Evolutionary conservation across 1,284 basidiomycete genomes (phyloP).

Genomic region (Apiotrichum veenhuisii): DNA sequence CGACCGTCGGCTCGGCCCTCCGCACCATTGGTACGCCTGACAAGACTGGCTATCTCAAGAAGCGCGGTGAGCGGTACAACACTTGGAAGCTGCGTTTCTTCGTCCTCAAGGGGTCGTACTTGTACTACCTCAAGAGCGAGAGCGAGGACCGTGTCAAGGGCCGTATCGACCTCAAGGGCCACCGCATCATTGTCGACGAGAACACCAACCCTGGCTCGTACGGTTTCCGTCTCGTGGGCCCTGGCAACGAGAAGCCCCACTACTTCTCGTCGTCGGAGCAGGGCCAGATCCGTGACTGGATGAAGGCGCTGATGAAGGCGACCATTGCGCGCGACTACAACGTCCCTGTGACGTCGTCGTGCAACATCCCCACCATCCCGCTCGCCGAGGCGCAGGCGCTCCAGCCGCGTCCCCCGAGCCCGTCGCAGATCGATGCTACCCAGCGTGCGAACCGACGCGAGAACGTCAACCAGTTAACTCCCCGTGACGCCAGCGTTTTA

Average conservation of each 20-base stretch:
- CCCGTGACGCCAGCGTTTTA: conserved; percentile 74
- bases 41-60: conserved; percentile 89
- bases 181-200: conserved; percentile 90
- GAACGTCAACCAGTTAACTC: conserved; percentile 85
- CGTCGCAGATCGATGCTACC: conserved; percentile 76
- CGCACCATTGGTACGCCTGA: conserved; percentile 86
- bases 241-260: conserved; percentile 71
- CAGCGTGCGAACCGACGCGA: conserved; percentile 83
- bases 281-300: conserved; percentile 83
- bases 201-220: conserved; percentile 87
- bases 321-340: conserved; percentile 91
- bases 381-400: conserved; percentile 91
- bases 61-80: conserved; percentile 90
- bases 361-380: conserved; percentile 95
- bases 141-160: conserved; percentile 89
- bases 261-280: conserved; percentile 90
- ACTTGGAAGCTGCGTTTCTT: conserved; percentile 91
- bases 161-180: conserved; percentile 86
- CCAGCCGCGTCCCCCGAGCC: conserved; percentile 92
- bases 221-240: conserved; percentile 92
- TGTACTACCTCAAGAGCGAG: conserved; percentile 78
- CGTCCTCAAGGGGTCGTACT: conserved; percentile 85
- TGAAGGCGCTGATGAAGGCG: conserved; percentile 99
- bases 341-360: conserved; percentile 90
- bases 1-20: conserved; percentile 54